Evolutionary conservation across 768 basidiomycete genomes (phyloP).

Genomic region (Daedaleopsis nitida): DNA sequence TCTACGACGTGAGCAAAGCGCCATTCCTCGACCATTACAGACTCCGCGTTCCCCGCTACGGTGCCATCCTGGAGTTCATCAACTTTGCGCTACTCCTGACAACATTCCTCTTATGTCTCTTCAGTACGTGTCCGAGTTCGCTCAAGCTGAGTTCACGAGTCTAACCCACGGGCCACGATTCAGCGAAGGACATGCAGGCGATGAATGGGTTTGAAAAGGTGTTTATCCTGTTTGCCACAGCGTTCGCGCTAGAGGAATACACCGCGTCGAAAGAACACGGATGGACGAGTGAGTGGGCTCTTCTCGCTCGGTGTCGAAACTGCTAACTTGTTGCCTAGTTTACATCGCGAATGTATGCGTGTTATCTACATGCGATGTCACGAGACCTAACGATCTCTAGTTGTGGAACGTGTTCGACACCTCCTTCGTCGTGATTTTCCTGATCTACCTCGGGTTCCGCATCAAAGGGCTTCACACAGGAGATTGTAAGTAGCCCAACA

Average conservation of each 20-base stretch:
- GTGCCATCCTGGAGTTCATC: slow-evolving; percentile 74
- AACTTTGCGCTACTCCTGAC: slow-evolving; percentile 71
- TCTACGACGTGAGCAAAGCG: slow-evolving; percentile 66
- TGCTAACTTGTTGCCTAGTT: slow-evolving; percentile 41
- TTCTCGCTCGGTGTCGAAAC: neutral
- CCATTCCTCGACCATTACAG: slow-evolving; percentile 88
- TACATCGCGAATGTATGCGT: slow-evolving; percentile 76
- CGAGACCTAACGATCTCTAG: slow-evolving; percentile 38
- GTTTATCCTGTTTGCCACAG: slow-evolving; percentile 75
- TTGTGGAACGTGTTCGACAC: slow-evolving; percentile 93
- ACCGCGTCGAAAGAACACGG: slow-evolving; percentile 86
- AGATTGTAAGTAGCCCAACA: slow-evolving; percentile 47
- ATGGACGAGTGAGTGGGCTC: slow-evolving; percentile 68
- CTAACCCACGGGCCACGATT: neutral
- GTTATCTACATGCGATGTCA: neutral
- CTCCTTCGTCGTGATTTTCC: slow-evolving; percentile 67
- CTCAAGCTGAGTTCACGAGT: too few relatives aligned
- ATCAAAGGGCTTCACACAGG: slow-evolving; percentile 57
- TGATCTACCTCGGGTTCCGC: slow-evolving; percentile 67
- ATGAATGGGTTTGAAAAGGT: slow-evolving; percentile 65
- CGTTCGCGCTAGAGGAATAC: slow-evolving; percentile 86
- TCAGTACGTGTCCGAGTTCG: slow-evolving; percentile 49
- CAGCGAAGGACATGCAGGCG: slow-evolving; percentile 57
- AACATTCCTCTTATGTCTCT: slow-evolving; percentile 73
- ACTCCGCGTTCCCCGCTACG: slow-evolving; percentile 81